phyloP scores from a whole-genome alignment of 106 monocot genomes.

The Agapanthus africanus region DNA sequence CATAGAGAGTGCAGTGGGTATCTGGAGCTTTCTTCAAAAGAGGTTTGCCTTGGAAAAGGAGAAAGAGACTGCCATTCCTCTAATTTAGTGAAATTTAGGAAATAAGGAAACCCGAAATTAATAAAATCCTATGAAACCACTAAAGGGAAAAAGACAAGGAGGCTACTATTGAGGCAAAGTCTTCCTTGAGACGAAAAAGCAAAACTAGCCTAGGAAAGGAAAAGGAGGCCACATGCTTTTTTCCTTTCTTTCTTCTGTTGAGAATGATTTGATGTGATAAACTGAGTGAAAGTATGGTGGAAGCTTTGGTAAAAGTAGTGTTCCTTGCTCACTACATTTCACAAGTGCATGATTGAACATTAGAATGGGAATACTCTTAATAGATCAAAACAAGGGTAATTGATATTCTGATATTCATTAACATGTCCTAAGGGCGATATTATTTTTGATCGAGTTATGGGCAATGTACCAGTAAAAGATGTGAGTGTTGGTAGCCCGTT shows the following conservation, averaged over 20 bases:
- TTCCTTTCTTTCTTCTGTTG: not conserved
- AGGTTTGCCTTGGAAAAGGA: not conserved
- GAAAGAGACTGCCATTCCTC: constrained; percentile 9
- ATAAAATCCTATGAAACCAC: not conserved
- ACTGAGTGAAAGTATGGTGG: not conserved
- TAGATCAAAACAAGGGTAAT: no score
- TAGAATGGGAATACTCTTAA: no score
- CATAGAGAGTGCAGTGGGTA: constrained; percentile 13
- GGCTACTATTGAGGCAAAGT: constrained; percentile 7
- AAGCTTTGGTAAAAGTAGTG: not conserved
- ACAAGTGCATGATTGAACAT: not conserved
- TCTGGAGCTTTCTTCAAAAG: constrained; percentile 13
- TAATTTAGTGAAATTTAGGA: constrained; percentile 1
- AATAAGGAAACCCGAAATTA: constrained; percentile 1
- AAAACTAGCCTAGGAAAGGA: not conserved
- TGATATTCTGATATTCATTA: no score
- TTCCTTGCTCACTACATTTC: not conserved
- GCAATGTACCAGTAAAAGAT: not conserved
- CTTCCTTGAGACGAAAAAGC: not conserved
- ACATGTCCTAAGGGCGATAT: not conserved
- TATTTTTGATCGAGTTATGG: not conserved
- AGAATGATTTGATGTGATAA: not conserved
- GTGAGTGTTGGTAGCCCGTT: not conserved
- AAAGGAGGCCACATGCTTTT: not conserved
- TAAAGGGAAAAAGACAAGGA: not conserved